Conservation (phyloP, 139 green algal species). For the Desmodesmus armatus region DNA sequence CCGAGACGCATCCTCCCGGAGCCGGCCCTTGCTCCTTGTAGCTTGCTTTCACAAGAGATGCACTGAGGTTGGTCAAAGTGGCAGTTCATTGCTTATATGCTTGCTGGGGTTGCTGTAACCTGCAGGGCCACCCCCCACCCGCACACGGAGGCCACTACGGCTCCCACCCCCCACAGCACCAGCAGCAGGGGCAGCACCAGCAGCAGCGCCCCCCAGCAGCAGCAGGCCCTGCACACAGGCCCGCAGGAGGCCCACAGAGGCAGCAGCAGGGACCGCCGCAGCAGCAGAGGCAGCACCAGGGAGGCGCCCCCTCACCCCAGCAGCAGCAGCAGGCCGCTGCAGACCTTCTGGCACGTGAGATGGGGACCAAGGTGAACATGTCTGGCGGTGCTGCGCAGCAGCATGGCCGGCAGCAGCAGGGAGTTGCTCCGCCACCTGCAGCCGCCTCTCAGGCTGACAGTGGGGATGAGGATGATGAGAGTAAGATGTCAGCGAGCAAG, state of each 20-base stretch:
- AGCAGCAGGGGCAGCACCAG: background rate
- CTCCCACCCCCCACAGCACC: conserved; percentile 4
- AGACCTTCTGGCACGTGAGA: conserved; percentile 6
- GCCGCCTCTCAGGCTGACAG: background rate
- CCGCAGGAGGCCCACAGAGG: no score
- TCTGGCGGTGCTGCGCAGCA: no score
- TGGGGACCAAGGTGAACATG: conserved; percentile 24
- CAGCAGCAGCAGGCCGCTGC: conserved; percentile 17
- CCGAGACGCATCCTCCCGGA: no score
- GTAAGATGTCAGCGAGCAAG: conserved; percentile 35
- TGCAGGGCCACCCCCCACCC: no score
- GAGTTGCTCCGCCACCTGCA: background rate
- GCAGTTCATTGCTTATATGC: no score
- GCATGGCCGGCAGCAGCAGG: background rate
- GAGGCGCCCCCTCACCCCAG: background rate
- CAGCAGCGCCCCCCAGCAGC: background rate
- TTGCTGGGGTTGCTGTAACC: no score
- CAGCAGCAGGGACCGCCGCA: background rate
- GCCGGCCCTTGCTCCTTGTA: no score
- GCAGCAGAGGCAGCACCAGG: background rate
- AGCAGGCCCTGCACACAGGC: no score
- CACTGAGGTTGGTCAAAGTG: no score
- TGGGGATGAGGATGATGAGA: background rate
- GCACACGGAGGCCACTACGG: no score
- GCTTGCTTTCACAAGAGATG: no score